phyloP scores from a whole-genome alignment of 208 protist genomes.

The Leishmania tropica region DNA sequence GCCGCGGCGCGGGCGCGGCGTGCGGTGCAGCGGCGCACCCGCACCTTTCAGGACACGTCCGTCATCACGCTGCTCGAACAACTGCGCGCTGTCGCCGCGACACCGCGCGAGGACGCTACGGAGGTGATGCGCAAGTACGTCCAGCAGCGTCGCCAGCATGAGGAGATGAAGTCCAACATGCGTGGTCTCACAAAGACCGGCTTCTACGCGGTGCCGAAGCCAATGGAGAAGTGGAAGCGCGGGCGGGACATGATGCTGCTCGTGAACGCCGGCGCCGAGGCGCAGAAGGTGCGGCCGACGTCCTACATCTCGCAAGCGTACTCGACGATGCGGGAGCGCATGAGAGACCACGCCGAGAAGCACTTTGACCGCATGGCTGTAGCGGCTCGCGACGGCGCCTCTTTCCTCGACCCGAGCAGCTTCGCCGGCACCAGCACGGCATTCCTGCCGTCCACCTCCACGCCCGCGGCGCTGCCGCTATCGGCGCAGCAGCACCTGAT shows the following conservation, averaged over 20 bases:
- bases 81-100: slow-evolving; percentile 28
- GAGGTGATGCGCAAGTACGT: slow-evolving; percentile 46
- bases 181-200: slow-evolving; percentile 73
- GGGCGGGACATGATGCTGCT: slow-evolving; percentile 75
- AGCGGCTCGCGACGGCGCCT: slow-evolving; percentile 21
- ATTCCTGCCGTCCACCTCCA: not conserved
- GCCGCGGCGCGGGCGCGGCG: slow-evolving; percentile 13
- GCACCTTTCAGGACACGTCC: slow-evolving; percentile 28
- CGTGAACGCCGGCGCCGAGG: slow-evolving; percentile 42
- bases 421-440: slow-evolving; percentile 3
- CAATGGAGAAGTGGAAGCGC: slow-evolving; percentile 69
- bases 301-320: slow-evolving; percentile 58
- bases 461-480: not conserved
- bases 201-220: slow-evolving; percentile 38
- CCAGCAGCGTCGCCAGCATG: slow-evolving; percentile 56
- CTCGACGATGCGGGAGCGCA: slow-evolving; percentile 36
- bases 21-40: slow-evolving; percentile 29
- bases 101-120: slow-evolving; percentile 41
- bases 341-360: slow-evolving; percentile 57
- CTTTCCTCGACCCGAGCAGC: slow-evolving; percentile 32
- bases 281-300: slow-evolving; percentile 48
- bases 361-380: slow-evolving; percentile 26
- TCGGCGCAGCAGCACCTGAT: slow-evolving; percentile 21
- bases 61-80: slow-evolving; percentile 27
- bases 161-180: slow-evolving; percentile 42